Conservation (phyloP, 768 basidiomycete genomes). For the Mycena chlorophos region DNA sequence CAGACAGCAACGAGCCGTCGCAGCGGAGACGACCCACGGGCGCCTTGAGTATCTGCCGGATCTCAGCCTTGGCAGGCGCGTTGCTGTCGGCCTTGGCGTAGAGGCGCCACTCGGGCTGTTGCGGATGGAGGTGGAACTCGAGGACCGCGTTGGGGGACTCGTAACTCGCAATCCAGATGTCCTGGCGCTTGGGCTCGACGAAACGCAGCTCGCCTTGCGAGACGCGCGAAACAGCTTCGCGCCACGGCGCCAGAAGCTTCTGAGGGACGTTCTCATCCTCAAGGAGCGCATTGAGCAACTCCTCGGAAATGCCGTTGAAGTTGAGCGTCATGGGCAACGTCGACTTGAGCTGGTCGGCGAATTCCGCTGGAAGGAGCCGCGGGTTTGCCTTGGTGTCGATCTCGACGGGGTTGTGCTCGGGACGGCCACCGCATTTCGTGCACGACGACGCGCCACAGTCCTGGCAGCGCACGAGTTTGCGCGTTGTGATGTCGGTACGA, state of each 20-base stretch:
- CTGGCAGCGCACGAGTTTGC: constrained; percentile 63
- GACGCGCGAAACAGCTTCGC: constrained; percentile 61
- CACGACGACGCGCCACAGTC: constrained; percentile 84
- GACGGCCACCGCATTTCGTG: constrained; percentile 84
- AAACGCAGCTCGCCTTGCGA: constrained; percentile 72
- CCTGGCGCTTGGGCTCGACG: constrained; percentile 82
- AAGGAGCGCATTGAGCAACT: constrained; percentile 51
- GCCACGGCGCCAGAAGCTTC: constrained; percentile 70
- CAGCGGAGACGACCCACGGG: constrained; percentile 79
- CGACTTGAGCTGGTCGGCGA: constrained; percentile 76
- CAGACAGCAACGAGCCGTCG: constrained; percentile 55
- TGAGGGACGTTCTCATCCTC: constrained; percentile 45
- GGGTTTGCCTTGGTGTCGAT: constrained; percentile 53
- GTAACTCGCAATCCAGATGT: constrained; percentile 82
- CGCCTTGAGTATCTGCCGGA: constrained; percentile 68
- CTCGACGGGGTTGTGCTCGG: constrained; percentile 73
- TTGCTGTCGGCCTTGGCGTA: constrained; percentile 66
- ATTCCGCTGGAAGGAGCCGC: constrained; percentile 71
- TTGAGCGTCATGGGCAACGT: constrained; percentile 84
- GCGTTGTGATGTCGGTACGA: constrained; percentile 69
- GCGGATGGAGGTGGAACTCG: constrained; percentile 75
- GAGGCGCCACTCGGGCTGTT: constrained; percentile 84
- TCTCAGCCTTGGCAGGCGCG: constrained; percentile 77
- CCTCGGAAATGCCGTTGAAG: constrained; percentile 49
- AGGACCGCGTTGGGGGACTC: constrained; percentile 68